Conservation (phyloP, 768 basidiomycete species). For the Panus rudis region DNA sequence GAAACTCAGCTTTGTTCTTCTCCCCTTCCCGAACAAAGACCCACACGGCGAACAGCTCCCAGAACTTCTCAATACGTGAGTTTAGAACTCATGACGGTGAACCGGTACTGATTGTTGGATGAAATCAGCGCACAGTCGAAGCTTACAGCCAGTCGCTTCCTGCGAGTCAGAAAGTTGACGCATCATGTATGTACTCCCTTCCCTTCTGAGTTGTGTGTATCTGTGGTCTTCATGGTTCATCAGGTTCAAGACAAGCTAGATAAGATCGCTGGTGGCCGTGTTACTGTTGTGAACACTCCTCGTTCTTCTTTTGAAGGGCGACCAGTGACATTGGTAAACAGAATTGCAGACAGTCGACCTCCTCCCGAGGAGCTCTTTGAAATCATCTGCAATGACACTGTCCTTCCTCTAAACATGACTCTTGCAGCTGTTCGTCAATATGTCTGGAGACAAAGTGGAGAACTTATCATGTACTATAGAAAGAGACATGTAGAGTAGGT, state of each 20-base stretch:
- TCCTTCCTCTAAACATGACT: conserved; percentile 82
- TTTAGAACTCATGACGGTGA: conserved; percentile 12
- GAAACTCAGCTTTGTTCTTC: conserved; percentile 86
- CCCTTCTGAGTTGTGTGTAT: conserved; percentile 6
- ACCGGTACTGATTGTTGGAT: background rate
- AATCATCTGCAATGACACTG: conserved; percentile 80
- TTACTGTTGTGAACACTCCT: conserved; percentile 24
- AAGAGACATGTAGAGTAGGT: too few relatives aligned
- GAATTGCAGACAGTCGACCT: conserved; percentile 4
- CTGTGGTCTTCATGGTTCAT: background rate
- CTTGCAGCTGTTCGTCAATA: conserved; percentile 87
- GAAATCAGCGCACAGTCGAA: conserved; percentile 64
- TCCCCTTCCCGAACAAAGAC: conserved; percentile 65
- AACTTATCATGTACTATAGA: conserved; percentile 77
- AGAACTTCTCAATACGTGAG: conserved; percentile 81
- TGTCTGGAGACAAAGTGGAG: conserved; percentile 72
- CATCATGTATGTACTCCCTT: conserved; percentile 55
- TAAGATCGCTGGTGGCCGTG: conserved; percentile 32
- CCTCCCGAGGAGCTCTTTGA: conserved; percentile 72
- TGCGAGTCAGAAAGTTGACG: conserved; percentile 81
- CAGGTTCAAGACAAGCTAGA: conserved; percentile 84
- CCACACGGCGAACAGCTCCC: conserved; percentile 53
- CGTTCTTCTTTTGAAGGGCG: conserved; percentile 33
- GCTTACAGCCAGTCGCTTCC: conserved; percentile 78
- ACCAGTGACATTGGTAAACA: background rate